These are phyloP conservation scores for Oenanthe javanica DNA, from an alignment of 140 eudicot species.

Conservation along the genomic window DNA sequence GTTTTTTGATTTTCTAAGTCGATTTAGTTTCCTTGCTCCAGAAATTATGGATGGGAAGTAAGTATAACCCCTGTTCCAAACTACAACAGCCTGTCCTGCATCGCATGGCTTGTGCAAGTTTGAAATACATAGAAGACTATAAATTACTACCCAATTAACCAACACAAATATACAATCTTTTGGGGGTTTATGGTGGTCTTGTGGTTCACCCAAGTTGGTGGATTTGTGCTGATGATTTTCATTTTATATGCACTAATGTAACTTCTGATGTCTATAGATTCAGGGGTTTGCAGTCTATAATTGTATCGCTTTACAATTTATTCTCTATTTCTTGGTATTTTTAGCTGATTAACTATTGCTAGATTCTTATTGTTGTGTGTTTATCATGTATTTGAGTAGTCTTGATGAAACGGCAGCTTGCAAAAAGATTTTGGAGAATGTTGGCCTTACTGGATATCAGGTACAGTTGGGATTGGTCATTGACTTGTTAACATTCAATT, in stretches of 20 bases:
- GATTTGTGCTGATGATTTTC: neutral
- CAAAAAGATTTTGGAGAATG: slow-evolving; percentile 72
- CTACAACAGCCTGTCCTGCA: neutral
- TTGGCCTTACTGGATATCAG: slow-evolving; percentile 77
- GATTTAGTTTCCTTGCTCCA: slow-evolving; percentile 86
- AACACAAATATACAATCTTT: neutral
- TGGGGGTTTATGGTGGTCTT: neutral
- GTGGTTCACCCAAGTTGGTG: neutral
- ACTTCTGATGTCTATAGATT: neutral
- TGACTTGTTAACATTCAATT: slow-evolving; percentile 1
- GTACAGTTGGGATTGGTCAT: slow-evolving; percentile 21
- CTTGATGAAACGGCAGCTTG: slow-evolving; percentile 75
- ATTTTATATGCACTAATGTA: neutral
- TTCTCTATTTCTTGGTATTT: neutral
- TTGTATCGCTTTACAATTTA: neutral
- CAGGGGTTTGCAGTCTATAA: neutral
- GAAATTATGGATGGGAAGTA: slow-evolving; percentile 71
- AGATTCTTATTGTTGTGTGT: slow-evolving; percentile 9
- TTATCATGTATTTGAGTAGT: slow-evolving; percentile 41
- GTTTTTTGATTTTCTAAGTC: slow-evolving; percentile 66
- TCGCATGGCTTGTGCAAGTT: neutral
- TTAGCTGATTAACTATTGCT: neutral
- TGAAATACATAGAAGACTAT: neutral
- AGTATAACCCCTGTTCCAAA: slow-evolving; percentile 22
- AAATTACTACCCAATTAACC: neutral